Base-by-base conservation (phyloP, 2,329 filamentous ascomycete species). In the Allantophomopsis lycopodina region DNA sequence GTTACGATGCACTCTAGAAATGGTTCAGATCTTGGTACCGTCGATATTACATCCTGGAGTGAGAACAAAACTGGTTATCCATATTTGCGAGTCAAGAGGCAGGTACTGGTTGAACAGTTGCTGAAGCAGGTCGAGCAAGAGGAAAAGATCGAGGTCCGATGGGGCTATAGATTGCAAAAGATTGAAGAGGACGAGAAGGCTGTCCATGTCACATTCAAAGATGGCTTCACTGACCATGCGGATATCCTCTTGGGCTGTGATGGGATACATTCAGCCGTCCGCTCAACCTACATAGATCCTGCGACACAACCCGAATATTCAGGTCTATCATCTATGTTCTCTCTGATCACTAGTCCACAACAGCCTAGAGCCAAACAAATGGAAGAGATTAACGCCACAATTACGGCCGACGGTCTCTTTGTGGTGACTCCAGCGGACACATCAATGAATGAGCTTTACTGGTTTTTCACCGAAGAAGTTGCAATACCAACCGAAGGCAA, bases 231-330 rank as follows among this genome's bases (percentile, higher is more conserved):
- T 8, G 51, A 50, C 30, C 44, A 41, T 0, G 55, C 50, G 2
- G 52, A 55, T 43, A n/a, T 59, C 8, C 32, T 59, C 4, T 44
- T 63, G 12, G 60, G 59, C 1, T 62, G 60, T 45, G 60, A 63
- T 46, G 60, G 60, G 2, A 59, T 62, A 18, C 60, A 62, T 38
- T 62, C 59, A 1, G 42, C 46, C 21, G 56, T 61, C 10, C 55
- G 60, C 8, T 48, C 39, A 13, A 31, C 45, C 2, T 47, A 55
- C 37, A 49, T 62, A 30, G 51, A 59, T 42, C 53, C 56, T 4
- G 42, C 15, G 4, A 37, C 41, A 15, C 36, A 14, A 5, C 49
- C 59, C 7, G 53, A 53, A 17, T 62, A 61, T 42, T 58, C 58
- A 2, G 57, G 58, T 15, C 45, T 58, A 7, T 20, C 18, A 20